Evolutionary conservation across 2,329 filamentous ascomycete genomes (phyloP).

Genomic region (Pestalotiopsis sp.): DNA sequence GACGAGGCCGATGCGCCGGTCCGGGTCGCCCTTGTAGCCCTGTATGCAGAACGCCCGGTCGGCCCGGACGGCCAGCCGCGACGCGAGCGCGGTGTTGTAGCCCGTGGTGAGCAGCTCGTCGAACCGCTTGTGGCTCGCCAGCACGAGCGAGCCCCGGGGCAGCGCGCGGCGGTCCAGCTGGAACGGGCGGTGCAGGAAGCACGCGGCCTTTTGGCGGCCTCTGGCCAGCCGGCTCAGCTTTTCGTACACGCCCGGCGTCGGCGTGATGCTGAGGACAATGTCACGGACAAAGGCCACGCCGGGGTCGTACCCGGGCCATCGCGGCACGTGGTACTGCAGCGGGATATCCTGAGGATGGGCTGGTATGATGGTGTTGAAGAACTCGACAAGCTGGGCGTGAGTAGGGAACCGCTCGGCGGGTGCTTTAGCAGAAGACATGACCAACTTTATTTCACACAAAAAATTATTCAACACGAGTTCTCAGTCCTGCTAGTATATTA

Average conservation of each 20-base stretch:
- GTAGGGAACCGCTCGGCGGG: not conserved
- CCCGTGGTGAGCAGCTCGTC: constrained; percentile 23
- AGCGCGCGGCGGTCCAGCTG: constrained; percentile 17
- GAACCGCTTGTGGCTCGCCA: constrained; percentile 22
- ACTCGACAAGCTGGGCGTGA: constrained; percentile 4
- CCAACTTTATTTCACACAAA: not conserved
- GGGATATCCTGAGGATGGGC: constrained; percentile 10
- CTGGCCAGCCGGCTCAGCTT: constrained; percentile 12
- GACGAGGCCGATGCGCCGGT: constrained; percentile 20
- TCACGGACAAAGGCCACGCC: not conserved
- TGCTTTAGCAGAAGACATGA: not conserved
- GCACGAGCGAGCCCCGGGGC: constrained; percentile 16
- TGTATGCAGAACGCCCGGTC: constrained; percentile 11
- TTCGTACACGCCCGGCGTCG: constrained; percentile 20
- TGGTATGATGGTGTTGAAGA: constrained; percentile 5
- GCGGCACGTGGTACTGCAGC: constrained; percentile 18
- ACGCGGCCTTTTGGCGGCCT: constrained; percentile 2
- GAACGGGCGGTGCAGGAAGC: constrained; percentile 23
- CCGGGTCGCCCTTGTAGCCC: constrained; percentile 21
- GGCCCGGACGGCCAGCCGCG: constrained; percentile 13
- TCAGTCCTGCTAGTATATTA: not conserved
- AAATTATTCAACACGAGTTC: no score
- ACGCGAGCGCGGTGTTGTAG: constrained; percentile 18
- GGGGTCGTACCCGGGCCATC: constrained; percentile 12
- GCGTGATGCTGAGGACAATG: constrained; percentile 21